Percentiles rank a stretch among this genome's conserved stretches.
phyloP scores from a whole-genome alignment of 2,329 filamentous ascomycete species.

The Polychaeton citri region DNA sequence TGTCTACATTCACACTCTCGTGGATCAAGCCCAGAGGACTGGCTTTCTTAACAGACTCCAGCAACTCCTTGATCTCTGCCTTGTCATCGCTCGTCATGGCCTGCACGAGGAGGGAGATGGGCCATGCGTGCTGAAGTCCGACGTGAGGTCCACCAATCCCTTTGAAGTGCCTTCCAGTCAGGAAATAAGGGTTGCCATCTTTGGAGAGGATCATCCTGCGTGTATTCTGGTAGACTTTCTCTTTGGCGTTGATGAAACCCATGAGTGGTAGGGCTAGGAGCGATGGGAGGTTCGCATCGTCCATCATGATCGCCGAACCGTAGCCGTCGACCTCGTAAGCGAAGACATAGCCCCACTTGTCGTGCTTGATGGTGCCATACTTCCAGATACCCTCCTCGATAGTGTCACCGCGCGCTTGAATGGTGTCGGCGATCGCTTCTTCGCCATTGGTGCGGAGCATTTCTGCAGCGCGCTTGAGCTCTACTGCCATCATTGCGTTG shows the following conservation, averaged over 20 bases:
- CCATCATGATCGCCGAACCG: constrained; percentile 71
- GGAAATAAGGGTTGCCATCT: constrained; percentile 74
- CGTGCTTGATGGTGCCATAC: constrained; percentile 66
- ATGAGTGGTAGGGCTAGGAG: constrained; percentile 65
- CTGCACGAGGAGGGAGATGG: constrained; percentile 86
- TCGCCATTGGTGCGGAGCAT: constrained; percentile 46
- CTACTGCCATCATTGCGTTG: constrained; percentile 91
- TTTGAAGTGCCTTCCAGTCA: constrained; percentile 61
- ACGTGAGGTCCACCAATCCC: constrained; percentile 82
- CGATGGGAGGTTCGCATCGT: constrained; percentile 78
- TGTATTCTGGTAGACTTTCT: constrained; percentile 76
- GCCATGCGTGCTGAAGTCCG: constrained; percentile 85
- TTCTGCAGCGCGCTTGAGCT: constrained; percentile 60
- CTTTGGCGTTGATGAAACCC: constrained; percentile 53
- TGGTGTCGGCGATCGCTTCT: constrained; percentile 31
- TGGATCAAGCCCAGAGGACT: constrained; percentile 72
- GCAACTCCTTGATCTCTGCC: constrained; percentile 60
- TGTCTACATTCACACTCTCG: constrained; percentile 79
- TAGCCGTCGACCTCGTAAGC: constrained; percentile 84
- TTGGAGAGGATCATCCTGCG: constrained; percentile 67
- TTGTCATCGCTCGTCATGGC: constrained; percentile 80
- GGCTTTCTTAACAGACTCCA: constrained; percentile 62
- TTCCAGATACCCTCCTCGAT: constrained; percentile 72
- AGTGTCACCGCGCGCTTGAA: constrained; percentile 44
- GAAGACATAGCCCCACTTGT: constrained; percentile 64